These are phyloP conservation scores for Paxillus rubicundulus DNA, from an alignment of 768 basidiomycete genomes.

Conservation along the genomic window DNA sequence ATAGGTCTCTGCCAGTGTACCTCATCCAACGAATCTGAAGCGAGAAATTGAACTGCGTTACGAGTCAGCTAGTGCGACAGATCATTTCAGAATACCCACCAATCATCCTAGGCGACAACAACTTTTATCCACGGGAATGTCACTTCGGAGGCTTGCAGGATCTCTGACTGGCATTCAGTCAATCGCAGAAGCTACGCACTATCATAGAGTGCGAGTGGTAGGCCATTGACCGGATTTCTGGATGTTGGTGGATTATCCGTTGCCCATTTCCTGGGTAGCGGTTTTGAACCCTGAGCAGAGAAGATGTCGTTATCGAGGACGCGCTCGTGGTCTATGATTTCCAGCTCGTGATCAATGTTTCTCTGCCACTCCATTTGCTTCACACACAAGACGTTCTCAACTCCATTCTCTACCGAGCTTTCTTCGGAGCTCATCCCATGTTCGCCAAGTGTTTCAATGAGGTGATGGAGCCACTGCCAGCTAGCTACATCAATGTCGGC, in stretches of 20 bases:
- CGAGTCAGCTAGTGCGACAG: no score
- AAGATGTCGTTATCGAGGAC: not conserved
- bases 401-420: slow-evolving; percentile 5
- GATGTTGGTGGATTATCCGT: not conserved
- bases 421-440: slow-evolving; percentile 16
- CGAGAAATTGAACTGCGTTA: no score
- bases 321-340: slow-evolving; percentile 2
- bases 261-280: not conserved
- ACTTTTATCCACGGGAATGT: slow-evolving; percentile 3
- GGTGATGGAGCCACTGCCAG: slow-evolving; percentile 7
- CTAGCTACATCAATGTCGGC: not conserved
- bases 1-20: no score
- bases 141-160: not conserved
- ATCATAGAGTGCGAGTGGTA: slow-evolving; percentile 5
- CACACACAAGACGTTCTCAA: slow-evolving; percentile 1
- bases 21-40: not conserved
- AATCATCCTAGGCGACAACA: not conserved
- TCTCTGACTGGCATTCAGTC: not conserved
- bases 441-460: slow-evolving; percentile 6
- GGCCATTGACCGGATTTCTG: not conserved
- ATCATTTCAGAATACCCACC: no score
- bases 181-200: not conserved
- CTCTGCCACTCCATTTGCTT: slow-evolving; percentile 8
- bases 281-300: not conserved
- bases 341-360: slow-evolving; percentile 4